phyloP scores from a whole-genome alignment of 345 rosid species.

The Firmiana major region DNA sequence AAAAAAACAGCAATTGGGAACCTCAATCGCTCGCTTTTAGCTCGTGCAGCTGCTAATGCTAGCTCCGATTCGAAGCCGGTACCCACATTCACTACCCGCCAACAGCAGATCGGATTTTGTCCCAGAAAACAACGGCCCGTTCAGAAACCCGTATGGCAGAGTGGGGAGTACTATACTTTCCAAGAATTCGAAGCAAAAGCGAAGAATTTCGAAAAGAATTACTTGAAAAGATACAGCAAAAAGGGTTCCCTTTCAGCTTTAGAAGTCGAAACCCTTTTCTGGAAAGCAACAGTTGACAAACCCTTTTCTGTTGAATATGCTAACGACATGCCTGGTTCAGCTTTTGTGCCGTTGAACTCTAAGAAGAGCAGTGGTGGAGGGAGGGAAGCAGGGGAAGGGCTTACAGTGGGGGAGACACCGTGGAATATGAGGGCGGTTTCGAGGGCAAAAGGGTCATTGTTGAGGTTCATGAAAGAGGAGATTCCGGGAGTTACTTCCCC shows the following conservation, averaged over 20 bases:
- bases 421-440: constrained; percentile 99
- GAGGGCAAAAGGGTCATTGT: constrained; percentile 82
- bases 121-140: constrained; percentile 88
- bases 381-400: constrained; percentile 48
- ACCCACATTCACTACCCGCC: constrained; percentile 96
- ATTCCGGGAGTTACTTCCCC: constrained; percentile 99
- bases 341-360: constrained; percentile 51
- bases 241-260: constrained; percentile 63
- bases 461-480: constrained; percentile 96
- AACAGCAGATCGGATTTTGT: constrained; percentile 99
- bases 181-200: constrained; percentile 92
- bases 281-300: constrained; percentile 92
- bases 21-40: constrained; percentile 82
- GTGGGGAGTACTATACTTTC: constrained; percentile 79
- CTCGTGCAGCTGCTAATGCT: constrained; percentile 41
- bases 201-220: constrained; percentile 62
- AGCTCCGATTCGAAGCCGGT: constrained; percentile 32
- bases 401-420: constrained; percentile 76
- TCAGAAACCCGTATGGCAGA: constrained; percentile 94
- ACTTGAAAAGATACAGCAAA: constrained; percentile 57
- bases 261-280: constrained; percentile 84
- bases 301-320: constrained; percentile 98
- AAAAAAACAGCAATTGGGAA: constrained; percentile 64
- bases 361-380: constrained; percentile 36
- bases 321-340: constrained; percentile 97